These are phyloP conservation scores for Acanthamoeba sp. DNA, from an alignment of 208 protist genomes.

Conservation along the genomic window DNA sequence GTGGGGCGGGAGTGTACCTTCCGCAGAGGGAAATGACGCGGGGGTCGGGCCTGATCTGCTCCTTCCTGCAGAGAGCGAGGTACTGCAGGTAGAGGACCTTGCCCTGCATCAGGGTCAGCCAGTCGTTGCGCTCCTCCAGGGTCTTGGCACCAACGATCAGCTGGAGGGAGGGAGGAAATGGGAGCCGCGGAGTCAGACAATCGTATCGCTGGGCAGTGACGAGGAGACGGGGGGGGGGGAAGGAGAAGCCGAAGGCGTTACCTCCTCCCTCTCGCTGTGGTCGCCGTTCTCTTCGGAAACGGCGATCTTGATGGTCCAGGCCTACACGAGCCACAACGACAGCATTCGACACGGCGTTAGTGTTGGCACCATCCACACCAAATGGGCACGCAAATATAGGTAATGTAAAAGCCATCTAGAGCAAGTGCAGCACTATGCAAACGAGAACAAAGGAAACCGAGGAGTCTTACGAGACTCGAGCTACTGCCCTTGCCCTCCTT, in stretches of 20 bases:
- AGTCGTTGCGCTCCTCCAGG: slow-evolving; percentile 19
- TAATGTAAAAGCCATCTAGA: not conserved
- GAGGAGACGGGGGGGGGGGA: too few species aligned
- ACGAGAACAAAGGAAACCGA: not conserved
- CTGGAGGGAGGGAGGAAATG: not conserved
- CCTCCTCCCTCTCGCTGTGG: not conserved
- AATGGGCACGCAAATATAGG: not conserved
- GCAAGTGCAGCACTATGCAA: not conserved
- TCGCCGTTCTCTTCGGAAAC: slow-evolving; percentile 3
- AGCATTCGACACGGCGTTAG: not conserved
- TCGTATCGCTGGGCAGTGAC: too few species aligned
- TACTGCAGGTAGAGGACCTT: slow-evolving; percentile 60
- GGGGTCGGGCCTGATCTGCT: slow-evolving; percentile 12
- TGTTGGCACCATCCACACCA: too few species aligned
- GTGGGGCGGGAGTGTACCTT: not conserved
- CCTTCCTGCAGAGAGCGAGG: slow-evolving; percentile 3
- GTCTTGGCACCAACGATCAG: slow-evolving; percentile 57
- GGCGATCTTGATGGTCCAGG: slow-evolving; percentile 7
- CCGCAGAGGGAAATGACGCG: slow-evolving; percentile 10
- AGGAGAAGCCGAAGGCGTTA: too few species aligned
- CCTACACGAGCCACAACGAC: not conserved
- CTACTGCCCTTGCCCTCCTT: not conserved
- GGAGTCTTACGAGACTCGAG: not conserved
- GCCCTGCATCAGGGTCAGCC: slow-evolving; percentile 19
- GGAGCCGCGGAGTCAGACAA: not conserved